These are phyloP conservation scores for Annulohypoxylon truncatum DNA, from an alignment of 2,329 filamentous ascomycete genomes.

Conservation along the genomic window DNA sequence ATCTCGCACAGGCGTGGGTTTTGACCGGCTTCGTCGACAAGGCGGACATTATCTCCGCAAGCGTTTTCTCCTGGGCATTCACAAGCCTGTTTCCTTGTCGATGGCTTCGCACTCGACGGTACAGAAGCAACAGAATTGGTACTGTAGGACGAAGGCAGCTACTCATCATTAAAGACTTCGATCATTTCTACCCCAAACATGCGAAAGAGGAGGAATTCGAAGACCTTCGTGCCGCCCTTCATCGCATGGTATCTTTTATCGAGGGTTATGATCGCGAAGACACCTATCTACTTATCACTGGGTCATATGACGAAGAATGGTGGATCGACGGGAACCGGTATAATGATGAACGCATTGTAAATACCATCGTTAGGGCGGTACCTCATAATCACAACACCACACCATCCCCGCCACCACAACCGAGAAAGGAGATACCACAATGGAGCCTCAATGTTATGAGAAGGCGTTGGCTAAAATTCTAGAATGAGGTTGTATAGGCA, in stretches of 20 bases:
- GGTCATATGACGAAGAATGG: constrained; percentile 8
- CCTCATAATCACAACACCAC: constrained; percentile 15
- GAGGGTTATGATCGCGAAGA: background rate
- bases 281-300: constrained; percentile 4
- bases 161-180: background rate
- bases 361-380: constrained; percentile 4
- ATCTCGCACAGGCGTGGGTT: constrained; percentile 8
- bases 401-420: background rate
- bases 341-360: constrained; percentile 1
- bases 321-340: constrained; percentile 7
- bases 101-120: background rate
- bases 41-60: constrained; percentile 2
- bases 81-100: constrained; percentile 1
- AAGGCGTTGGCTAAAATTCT: background rate
- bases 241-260: constrained; percentile 3
- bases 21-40: constrained; percentile 4
- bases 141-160: background rate
- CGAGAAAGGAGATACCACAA: background rate
- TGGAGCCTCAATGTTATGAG: background rate
- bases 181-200: background rate
- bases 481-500: background rate
- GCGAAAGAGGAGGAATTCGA: background rate
- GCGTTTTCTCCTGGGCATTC: constrained; percentile 4
- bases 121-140: background rate
- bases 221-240: background rate